Evolutionary conservation across 352 stramenopile genomes (phyloP), one percentile per base, ranked within the genome.

Genomic region (Phytopythium ostracodes): DNA sequence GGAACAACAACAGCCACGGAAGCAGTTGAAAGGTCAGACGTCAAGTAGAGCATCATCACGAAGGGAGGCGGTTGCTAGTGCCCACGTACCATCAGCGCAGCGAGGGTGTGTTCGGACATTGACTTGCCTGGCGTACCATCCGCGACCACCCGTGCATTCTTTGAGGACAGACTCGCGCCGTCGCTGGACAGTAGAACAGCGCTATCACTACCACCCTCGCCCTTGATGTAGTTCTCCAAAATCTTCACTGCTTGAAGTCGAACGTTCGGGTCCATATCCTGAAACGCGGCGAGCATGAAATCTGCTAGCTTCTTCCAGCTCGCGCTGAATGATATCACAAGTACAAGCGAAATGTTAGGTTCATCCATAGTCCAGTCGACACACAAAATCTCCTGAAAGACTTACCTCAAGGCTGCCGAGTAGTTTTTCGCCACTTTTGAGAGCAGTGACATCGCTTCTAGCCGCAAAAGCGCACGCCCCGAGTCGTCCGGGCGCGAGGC

Each of bases 341-440:
- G 15, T 17, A 35, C 36, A 61, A 25, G 0, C 12, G 2, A 24
- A 33, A 31, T 17, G 25, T 57, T 14, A 36, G 11, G 2, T 31
- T 20, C 42, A 36, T 0, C 42, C 42, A 22, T 4, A 17, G 17
- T 17, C 17, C 5, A 7, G 7, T 44, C 20, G 42, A 25, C 42
- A 4, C 7, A 5, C 42, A 49, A 22, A 11, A 25, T 25, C 1
- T 20, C 24, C 14, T 20, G 8, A 27, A 27, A 50, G 0, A 11
- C 24, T 2, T 27, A 71, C 73, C 73, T 92, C n/a, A 96, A 56
- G 2, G 81, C 84, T n/a, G 69, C 56, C 4, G 84, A 77, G 40
- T 94, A 94, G 44, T 94, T 94, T 60, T 94, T 94, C 7, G 84
- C 87, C 22, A 92, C 74, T 63, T 96, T 96, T 0, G 81, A 91